Base-by-base conservation (phyloP, 805 yeast genomes). In the Saccharomyces kudriavzevii region DNA sequence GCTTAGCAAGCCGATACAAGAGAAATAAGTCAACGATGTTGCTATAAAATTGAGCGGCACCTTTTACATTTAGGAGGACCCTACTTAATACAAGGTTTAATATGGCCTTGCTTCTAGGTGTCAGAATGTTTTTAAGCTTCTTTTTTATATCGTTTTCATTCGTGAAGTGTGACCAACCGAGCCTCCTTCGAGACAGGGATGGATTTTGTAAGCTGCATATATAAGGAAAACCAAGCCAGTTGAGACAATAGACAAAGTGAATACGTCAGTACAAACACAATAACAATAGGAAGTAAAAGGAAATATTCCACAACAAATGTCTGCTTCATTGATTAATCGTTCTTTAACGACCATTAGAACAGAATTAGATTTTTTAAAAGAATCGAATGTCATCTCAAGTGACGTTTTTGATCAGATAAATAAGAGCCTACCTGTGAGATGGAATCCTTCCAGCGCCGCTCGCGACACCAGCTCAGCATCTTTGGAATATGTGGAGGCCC, bases 341-440 rank as follows among this genome's bases (percentile, higher is more conserved):
- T 87, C 96, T 3, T 73, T 89, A 57, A 80, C 90, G 1, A 85
- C 85, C 5, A 73, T 89, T 72, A 83, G 71, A 81, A 87, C 70
- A 65, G 96, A 90, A 66, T 78, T 90, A 46, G 96, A 89, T 68
- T 89, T 88, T 64, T 74, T 90, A 29, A 73, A 70, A 46, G 96
- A 88, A 59, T 83, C 91, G 1, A 82, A 82, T 49, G 94, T 88
- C 47, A 82, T 90, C 54, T 74, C 83, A 20, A 77, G 78, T 40
- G 74, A 70, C 9, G 76, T 84, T 53, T 84, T 68, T 62, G 71
- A 80, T 13, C 77, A 79, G 40, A 71, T 89, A 20, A 57, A 70
- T 49, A 58, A 59, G 4, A 68, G 80, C 1, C 71, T 89, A 46
- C 96, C 96, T 14, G 68, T 70, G 5, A 80, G 76, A 58, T 83